These are phyloP conservation scores for Trematosphaeria pertusa DNA, from an alignment of 2,329 filamentous ascomycete species.

Conservation along the genomic window DNA sequence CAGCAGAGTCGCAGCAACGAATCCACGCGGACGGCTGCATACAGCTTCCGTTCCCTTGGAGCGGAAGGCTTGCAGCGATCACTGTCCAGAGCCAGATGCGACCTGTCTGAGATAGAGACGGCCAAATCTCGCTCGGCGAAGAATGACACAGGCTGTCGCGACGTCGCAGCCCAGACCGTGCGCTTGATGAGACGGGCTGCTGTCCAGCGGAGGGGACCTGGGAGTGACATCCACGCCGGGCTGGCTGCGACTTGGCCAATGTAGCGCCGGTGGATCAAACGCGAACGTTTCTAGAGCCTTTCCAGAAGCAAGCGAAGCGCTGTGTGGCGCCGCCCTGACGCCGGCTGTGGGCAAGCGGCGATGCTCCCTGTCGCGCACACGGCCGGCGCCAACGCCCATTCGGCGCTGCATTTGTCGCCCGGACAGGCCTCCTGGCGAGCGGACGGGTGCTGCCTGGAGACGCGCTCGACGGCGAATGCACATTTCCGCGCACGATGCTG, in stretches of 20 bases:
- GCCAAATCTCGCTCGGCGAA: conserved; percentile 18
- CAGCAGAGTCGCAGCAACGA: conserved; percentile 31
- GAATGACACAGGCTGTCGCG: conserved; percentile 9
- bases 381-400: neutral
- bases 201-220: conserved; percentile 14
- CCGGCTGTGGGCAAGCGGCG: conserved; percentile 16
- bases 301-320: conserved; percentile 36
- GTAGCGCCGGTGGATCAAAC: conserved; percentile 29
- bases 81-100: conserved; percentile 23
- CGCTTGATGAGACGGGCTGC: conserved; percentile 23
- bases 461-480: too few species aligned
- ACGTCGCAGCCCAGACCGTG: conserved; percentile 23
- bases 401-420: neutral
- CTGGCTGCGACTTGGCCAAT: conserved; percentile 14
- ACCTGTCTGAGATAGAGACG: conserved; percentile 30
- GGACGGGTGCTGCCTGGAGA: neutral
- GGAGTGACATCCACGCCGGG: conserved; percentile 14
- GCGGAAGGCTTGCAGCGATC: conserved; percentile 43
- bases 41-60: conserved; percentile 34
- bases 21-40: conserved; percentile 30
- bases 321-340: conserved; percentile 13
- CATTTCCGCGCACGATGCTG: too few species aligned
- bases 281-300: conserved; percentile 32
- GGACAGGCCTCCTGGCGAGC: neutral
- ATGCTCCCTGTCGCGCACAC: conserved; percentile 9